Percentiles rank a stretch among this genome's conserved stretches.
These are phyloP conservation scores for Alternaria incomplexa DNA, from an alignment of 2,329 filamentous ascomycete species.

Conservation along the genomic window DNA sequence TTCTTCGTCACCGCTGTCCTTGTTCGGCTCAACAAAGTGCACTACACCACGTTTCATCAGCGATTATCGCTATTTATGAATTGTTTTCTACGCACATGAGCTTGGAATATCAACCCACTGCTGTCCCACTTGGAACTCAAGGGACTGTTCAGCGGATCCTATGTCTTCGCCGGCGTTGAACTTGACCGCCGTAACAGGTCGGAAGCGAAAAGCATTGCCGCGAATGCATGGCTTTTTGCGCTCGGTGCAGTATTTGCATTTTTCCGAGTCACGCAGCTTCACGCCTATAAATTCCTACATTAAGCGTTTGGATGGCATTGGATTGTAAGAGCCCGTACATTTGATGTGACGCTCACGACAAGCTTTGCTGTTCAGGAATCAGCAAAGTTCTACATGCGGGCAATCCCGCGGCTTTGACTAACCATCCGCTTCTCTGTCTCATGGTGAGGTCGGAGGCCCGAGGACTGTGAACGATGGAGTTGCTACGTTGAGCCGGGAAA, in stretches of 20 bases:
- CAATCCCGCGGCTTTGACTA: constrained; percentile 2
- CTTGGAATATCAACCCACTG: constrained; percentile 38
- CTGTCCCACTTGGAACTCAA: constrained; percentile 32
- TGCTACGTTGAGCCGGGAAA: constrained; percentile 10
- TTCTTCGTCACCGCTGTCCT: constrained; percentile 30
- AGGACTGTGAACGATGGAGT: background rate
- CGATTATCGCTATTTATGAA: background rate
- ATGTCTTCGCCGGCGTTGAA: constrained; percentile 42
- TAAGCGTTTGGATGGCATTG: background rate
- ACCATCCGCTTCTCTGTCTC: constrained; percentile 41
- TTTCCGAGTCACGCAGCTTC: constrained; percentile 34
- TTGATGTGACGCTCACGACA: constrained; percentile 43
- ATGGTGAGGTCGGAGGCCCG: constrained; percentile 11
- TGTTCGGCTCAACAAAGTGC: constrained; percentile 38
- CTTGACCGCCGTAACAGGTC: constrained; percentile 38
- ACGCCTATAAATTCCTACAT: constrained; percentile 22
- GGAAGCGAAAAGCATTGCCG: constrained; percentile 40
- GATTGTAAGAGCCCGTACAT: constrained; percentile 21
- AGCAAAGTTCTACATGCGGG: constrained; percentile 16
- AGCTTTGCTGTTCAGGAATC: constrained; percentile 26
- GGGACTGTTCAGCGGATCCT: constrained; percentile 36
- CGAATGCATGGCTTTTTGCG: constrained; percentile 34
- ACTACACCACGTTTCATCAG: constrained; percentile 15
- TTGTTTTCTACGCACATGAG: constrained; percentile 21
- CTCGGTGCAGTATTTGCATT: constrained; percentile 41